Evolutionary conservation across 1,284 basidiomycete genomes (phyloP), one percentile per base, ranked within the genome.

Genomic region (Cerrena zonata): DNA sequence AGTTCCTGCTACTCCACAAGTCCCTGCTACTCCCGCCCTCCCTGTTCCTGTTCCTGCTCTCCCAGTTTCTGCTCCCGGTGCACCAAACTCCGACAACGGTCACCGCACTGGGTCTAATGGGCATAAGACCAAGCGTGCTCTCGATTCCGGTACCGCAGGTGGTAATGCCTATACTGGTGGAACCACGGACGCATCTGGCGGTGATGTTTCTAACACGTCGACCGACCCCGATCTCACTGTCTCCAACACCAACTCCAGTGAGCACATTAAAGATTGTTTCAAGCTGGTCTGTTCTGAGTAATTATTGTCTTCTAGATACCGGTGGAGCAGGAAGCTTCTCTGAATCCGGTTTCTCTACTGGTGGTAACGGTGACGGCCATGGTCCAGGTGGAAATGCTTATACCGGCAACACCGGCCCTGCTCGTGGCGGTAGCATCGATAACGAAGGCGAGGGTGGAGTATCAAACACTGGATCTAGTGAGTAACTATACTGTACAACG

Each of bases 371-470:
- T 23, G 27, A 51, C 25, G 56, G 53, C 3, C 27, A 26, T 18
- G 56, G 56, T 12, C 56, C 56, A 3, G 56, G 56, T 22, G 56
- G 56, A 30, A 57, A 57, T 37, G 56, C 53, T 4, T 43, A 38
- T 34, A 53, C 56, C 12, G 56, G 56, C 15, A 49, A 53, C 41
- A 34, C 51, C 13, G 56, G 51, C 7, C 30, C 48, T 18, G 27
- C 56, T 30, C 47, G 51, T 13, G 56, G 56, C 27, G 56, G 56
- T 1, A 42, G 45, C 21, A 38, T 57, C 36, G 34, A 22, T 41
- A 57, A 57, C 47, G 49, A 52, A n/a, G 27, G 40, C 4, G 34
- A 30, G 23, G 56, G 50, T 2, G 45, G 27, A 21, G 39, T 55
- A 24, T 36, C 42, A 7, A 56, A 40, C 53, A 49, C 56, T 19